A percentile compares a stretch with the other conserved stretches of the same genome.
Conservation (phyloP, 2,329 filamentous ascomycete genomes). For the Microsporum ferrugineum region DNA sequence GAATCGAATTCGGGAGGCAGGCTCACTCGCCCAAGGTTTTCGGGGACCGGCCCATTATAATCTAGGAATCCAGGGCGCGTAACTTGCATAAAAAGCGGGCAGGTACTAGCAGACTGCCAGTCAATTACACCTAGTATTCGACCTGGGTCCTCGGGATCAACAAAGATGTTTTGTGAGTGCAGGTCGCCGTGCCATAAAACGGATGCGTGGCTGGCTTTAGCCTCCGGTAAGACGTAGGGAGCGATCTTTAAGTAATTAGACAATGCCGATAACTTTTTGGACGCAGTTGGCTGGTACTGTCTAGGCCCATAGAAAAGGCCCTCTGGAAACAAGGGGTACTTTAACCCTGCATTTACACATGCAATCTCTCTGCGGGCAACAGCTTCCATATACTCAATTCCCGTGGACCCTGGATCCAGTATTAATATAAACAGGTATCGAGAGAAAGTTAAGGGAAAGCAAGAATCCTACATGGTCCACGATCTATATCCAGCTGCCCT, state of each 20-base stretch:
- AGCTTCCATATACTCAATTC: conserved; percentile 23
- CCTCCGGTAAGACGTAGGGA: conserved; percentile 23
- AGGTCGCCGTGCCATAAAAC: conserved; percentile 34
- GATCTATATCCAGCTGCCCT: conserved; percentile 15
- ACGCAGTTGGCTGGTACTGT: conserved; percentile 22
- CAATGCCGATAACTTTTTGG: conserved; percentile 23
- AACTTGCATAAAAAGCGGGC: conserved; percentile 17
- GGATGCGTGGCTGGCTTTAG: conserved; percentile 17
- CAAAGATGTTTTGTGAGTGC: conserved; percentile 32
- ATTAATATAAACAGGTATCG: conserved; percentile 4
- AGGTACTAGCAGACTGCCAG: conserved; percentile 19
- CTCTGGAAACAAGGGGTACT: conserved; percentile 14
- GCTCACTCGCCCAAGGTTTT: conserved; percentile 11
- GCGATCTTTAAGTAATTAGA: conserved; percentile 24
- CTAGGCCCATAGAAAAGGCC: conserved; percentile 18
- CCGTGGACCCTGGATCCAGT: conserved; percentile 21
- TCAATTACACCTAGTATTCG: conserved; percentile 13
- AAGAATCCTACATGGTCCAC: conserved; percentile 17
- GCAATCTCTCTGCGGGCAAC: conserved; percentile 24
- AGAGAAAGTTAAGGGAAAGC: conserved; percentile 4
- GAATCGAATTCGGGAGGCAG: conserved; percentile 16
- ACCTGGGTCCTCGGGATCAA: conserved; percentile 17
- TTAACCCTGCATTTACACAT: conserved; percentile 20
- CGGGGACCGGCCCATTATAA: conserved; percentile 17
- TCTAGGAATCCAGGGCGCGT: conserved; percentile 16